Percentiles rank a stretch among this genome's conserved stretches.
Evolutionary conservation across 805 yeast species (phyloP).

Genomic region (Candida sanyiensis): DNA sequence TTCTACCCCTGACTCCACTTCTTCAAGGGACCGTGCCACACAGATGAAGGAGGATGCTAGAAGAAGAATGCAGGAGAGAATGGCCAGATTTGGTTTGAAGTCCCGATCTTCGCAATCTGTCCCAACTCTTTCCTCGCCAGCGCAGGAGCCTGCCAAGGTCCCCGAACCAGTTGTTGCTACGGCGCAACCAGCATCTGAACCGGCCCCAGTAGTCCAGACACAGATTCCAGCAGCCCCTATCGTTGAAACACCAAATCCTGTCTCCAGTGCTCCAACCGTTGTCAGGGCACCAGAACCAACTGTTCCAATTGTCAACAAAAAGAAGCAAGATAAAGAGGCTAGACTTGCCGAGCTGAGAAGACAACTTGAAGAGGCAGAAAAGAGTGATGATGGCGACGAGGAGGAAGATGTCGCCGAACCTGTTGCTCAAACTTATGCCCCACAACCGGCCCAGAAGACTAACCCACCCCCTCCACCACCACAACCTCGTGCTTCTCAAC

Average conservation of each 20-base stretch:
- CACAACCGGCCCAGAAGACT: slow-evolving; percentile 14
- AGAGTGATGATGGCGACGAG: slow-evolving; percentile 39
- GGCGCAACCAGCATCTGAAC: too few relatives aligned
- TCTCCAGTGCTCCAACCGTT: neutral
- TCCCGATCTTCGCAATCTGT: slow-evolving; percentile 9
- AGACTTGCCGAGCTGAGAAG: slow-evolving; percentile 50
- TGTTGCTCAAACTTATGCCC: slow-evolving; percentile 18
- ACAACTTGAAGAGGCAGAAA: slow-evolving; percentile 52
- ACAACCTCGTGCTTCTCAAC: slow-evolving; percentile 6
- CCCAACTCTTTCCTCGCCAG: slow-evolving; percentile 9
- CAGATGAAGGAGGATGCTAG: slow-evolving; percentile 76
- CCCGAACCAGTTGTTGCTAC: neutral
- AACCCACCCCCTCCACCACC: slow-evolving; percentile 12
- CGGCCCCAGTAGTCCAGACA: too few relatives aligned
- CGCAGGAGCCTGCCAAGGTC: slow-evolving; percentile 4
- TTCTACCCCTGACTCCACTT: slow-evolving; percentile 22
- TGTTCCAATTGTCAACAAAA: slow-evolving; percentile 37
- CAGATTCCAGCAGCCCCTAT: slow-evolving; percentile 3
- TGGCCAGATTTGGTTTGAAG: slow-evolving; percentile 75
- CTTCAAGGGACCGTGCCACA: slow-evolving; percentile 60
- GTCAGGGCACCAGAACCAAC: neutral
- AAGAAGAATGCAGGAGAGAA: slow-evolving; percentile 76
- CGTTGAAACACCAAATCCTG: slow-evolving; percentile 7
- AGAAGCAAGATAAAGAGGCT: slow-evolving; percentile 54
- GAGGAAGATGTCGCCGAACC: slow-evolving; percentile 20